These are phyloP conservation scores for Fusarium nygamai DNA, from an alignment of 2,329 filamentous ascomycete species.

Conservation along the genomic window DNA sequence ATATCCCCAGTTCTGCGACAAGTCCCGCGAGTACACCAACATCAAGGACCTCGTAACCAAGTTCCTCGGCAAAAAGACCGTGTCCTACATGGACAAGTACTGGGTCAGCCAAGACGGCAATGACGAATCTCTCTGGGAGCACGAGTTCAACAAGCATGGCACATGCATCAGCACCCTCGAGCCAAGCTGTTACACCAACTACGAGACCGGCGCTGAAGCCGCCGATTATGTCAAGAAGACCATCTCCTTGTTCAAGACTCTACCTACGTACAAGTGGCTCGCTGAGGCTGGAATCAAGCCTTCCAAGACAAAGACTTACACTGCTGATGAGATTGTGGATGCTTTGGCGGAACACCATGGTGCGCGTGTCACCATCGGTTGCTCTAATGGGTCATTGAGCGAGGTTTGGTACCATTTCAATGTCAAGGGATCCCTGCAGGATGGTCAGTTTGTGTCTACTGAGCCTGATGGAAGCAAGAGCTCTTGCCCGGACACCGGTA, in stretches of 20 bases:
- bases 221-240: constrained; percentile 75
- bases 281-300: constrained; percentile 68
- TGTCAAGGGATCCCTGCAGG: constrained; percentile 65
- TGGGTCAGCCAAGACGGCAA: constrained; percentile 76
- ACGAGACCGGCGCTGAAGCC: constrained; percentile 70
- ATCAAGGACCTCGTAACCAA: constrained; percentile 71
- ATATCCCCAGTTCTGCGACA: constrained; percentile 74
- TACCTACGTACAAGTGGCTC: constrained; percentile 73
- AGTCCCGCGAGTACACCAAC: constrained; percentile 68
- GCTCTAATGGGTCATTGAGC: constrained; percentile 57
- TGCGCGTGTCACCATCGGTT: constrained; percentile 67
- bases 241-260: constrained; percentile 71
- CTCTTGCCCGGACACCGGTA: constrained; percentile 63
- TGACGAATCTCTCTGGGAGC: constrained; percentile 75
- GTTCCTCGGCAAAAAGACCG: constrained; percentile 61
- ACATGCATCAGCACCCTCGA: constrained; percentile 77
- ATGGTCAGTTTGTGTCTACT: constrained; percentile 67
- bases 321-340: constrained; percentile 64
- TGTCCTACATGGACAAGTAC: constrained; percentile 74
- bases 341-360: constrained; percentile 66
- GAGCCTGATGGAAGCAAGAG: constrained; percentile 63
- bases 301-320: constrained; percentile 66
- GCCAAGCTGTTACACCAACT: constrained; percentile 71
- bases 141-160: constrained; percentile 81
- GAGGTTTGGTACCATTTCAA: constrained; percentile 74